Percentiles rank a stretch among this genome's conserved stretches.
These are phyloP conservation scores for Beauveria bassiana DNA, from an alignment of 2,329 filamentous ascomycete genomes.

Conservation along the genomic window DNA sequence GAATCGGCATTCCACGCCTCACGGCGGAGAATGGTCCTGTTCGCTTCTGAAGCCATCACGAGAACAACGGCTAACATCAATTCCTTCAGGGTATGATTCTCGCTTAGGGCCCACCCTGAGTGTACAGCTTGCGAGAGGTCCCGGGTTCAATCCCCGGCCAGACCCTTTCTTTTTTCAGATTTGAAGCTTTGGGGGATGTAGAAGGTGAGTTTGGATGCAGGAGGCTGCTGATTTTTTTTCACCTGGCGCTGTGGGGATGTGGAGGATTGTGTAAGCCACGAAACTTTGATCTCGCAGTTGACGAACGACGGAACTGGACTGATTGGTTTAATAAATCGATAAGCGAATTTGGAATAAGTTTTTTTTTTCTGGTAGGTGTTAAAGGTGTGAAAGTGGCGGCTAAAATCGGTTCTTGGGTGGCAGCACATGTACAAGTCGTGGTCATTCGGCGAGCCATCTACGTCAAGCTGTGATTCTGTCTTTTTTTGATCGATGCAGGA, in stretches of 20 bases:
- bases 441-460: too few species aligned
- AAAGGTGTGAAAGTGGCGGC: too few species aligned
- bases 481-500: too few species aligned
- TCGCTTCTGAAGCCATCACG: neutral
- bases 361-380: too few species aligned
- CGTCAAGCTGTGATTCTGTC: too few species aligned
- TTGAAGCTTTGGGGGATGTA: neutral
- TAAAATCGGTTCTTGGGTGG: too few species aligned
- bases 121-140: constrained; percentile 32
- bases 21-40: neutral
- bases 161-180: constrained; percentile 26
- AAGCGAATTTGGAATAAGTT: too few species aligned
- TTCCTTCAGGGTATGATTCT: constrained; percentile 23
- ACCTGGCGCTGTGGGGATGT: neutral
- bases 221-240: neutral
- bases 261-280: neutral
- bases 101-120: constrained; percentile 22
- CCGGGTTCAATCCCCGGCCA: constrained; percentile 40
- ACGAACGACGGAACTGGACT: too few species aligned
- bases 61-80: constrained; percentile 14
- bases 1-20: neutral
- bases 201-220: neutral
- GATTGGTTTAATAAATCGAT: too few species aligned
- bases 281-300: neutral
- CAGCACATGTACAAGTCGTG: too few species aligned